phyloP scores from a whole-genome alignment of 2,329 filamentous ascomycete genomes.

The Aspergillus proliferans region DNA sequence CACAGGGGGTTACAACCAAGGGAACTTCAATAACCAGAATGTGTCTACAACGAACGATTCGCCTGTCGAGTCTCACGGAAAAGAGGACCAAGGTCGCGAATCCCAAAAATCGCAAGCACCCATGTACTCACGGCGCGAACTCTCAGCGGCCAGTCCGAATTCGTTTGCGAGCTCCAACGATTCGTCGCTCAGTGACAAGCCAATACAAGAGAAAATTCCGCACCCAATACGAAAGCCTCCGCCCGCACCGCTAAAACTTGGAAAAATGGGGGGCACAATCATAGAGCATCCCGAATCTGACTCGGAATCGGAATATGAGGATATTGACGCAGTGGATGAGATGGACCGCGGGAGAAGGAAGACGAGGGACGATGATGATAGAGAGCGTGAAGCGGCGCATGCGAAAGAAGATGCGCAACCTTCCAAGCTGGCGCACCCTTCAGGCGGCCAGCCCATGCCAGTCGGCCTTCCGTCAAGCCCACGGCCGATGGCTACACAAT shows the following conservation, averaged over 20 bases:
- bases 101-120: constrained; percentile 2
- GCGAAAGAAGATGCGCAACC: constrained; percentile 55
- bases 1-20: background rate
- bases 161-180: constrained; percentile 16
- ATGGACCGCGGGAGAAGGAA: constrained; percentile 67
- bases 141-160: constrained; percentile 12
- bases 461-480: constrained; percentile 32
- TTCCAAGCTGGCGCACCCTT: constrained; percentile 23
- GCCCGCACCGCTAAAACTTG: constrained; percentile 74
- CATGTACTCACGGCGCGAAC: constrained; percentile 10
- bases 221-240: constrained; percentile 71
- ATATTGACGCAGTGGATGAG: constrained; percentile 64
- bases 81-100: background rate
- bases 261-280: constrained; percentile 38
- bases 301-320: constrained; percentile 77
- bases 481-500: constrained; percentile 44
- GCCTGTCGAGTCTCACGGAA: background rate
- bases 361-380: constrained; percentile 83
- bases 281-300: constrained; percentile 46
- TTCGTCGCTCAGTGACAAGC: constrained; percentile 9
- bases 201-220: constrained; percentile 30
- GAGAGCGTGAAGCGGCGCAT: constrained; percentile 63
- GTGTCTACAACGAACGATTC: constrained; percentile 3
- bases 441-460: constrained; percentile 8
- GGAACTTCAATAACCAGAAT: constrained; percentile 2